Evolutionary conservation across 2,329 filamentous ascomycete genomes (phyloP), one percentile per base, ranked within the genome.

Genomic region (Pleomassaria siparia): DNA sequence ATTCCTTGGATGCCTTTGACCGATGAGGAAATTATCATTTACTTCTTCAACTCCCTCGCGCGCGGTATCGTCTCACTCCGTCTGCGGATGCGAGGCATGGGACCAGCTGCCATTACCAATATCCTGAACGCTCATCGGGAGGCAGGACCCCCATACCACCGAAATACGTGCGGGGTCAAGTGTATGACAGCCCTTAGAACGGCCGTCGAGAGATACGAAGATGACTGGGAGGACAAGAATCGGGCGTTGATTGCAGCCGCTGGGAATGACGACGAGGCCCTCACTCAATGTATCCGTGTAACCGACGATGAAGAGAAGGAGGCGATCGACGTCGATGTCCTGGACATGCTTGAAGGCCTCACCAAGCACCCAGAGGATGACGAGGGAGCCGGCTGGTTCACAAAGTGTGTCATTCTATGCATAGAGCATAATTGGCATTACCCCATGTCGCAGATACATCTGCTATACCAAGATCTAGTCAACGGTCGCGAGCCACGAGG

Each of bases 91-190:
- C 60, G 62, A 3, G 44, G 50, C 0, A 64, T 56, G 59, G 62
- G 62, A 1, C 66, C 66, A 0, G 41, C 51, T 0, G 18, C 50
- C 1, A 67, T 69, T 9, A 47, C 52, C 0, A 49, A 55, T 2
- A 40, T 49, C 0, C 49, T 69, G 0, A 67, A 68, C 43, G 44
- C 50, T 0, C 55, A 69, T 30, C 59, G 64, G 8, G 39, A 43
- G 1, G 47, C 64, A 26, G 36, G 52, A 3, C 57, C 58, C 0
- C 46, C 46, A 24, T 69, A 66, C 21, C 51, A 66, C 1, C 55
- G 58, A 1, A 69, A 69, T 32, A 67, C 66, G 0, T 59, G 55
- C 32, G 60, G 58, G 0, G 63, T 67, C 1, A 68, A 66, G 39
- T 66, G 59, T 41, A 62, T 54, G 0, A 61, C 54, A 0, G 58